Conservation (phyloP, 352 stramenopile species). For the Pythium graminicola region DNA sequence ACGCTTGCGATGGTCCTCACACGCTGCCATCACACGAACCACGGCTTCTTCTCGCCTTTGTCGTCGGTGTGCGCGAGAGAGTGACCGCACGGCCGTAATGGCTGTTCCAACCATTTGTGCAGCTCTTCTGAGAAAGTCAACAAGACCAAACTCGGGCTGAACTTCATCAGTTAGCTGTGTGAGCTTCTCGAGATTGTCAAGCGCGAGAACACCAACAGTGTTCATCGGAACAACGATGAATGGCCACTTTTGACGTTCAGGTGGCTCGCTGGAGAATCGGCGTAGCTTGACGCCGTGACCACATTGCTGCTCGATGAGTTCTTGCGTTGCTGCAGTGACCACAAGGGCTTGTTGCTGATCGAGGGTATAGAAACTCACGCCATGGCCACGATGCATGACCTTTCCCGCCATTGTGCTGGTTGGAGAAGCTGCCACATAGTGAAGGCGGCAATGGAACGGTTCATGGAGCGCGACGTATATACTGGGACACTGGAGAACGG, state of each 20-base stretch:
- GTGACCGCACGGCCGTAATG: constrained; percentile 11
- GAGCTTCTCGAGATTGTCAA: constrained; percentile 63
- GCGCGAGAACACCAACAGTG: constrained; percentile 35
- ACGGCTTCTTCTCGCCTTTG: constrained; percentile 32
- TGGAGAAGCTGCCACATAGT: constrained; percentile 46
- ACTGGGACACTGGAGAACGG: constrained; percentile 28
- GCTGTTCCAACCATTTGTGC: constrained; percentile 18
- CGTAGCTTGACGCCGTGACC: constrained; percentile 23
- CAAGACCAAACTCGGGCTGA: constrained; percentile 63
- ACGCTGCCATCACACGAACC: constrained; percentile 40
- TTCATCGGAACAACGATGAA: constrained; percentile 61
- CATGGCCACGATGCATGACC: constrained; percentile 42
- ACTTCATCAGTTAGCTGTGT: constrained; percentile 28
- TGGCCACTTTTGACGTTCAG: constrained; percentile 34
- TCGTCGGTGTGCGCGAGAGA: constrained; percentile 10
- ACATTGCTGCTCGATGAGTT: background rate
- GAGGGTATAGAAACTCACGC: constrained; percentile 50
- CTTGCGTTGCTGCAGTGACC: constrained; percentile 15
- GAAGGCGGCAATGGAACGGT: constrained; percentile 33
- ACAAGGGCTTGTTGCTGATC: constrained; percentile 37
- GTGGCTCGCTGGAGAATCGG: constrained; percentile 27
- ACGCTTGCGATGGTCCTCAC: constrained; percentile 31
- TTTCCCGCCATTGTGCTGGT: constrained; percentile 58
- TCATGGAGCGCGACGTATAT: constrained; percentile 66
- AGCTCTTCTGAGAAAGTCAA: constrained; percentile 64